phyloP scores from a whole-genome alignment of 2,329 filamentous ascomycete species.

The Pestalotiopsis sp. region DNA sequence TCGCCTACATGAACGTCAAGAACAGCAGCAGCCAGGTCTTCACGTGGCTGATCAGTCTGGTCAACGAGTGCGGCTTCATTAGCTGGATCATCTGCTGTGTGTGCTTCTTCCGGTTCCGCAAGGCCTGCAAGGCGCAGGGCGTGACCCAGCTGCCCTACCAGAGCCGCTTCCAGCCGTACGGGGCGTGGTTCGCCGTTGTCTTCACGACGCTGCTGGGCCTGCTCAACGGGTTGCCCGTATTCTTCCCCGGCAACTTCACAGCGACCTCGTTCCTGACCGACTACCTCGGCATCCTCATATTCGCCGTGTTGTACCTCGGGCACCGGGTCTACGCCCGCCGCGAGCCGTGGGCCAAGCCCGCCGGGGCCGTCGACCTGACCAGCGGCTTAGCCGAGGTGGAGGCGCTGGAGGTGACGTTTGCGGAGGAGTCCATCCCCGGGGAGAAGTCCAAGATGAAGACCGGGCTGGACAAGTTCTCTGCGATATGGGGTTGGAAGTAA shows the following conservation, averaged over 20 bases:
- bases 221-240: constrained; percentile 66
- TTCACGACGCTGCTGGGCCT: constrained; percentile 55
- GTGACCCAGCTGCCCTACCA: constrained; percentile 51
- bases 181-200: constrained; percentile 53
- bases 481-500: background rate
- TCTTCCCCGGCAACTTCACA: constrained; percentile 60
- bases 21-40: constrained; percentile 61
- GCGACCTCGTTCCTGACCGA: constrained; percentile 60
- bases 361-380: background rate
- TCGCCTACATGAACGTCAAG: constrained; percentile 66
- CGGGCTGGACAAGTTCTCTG: background rate
- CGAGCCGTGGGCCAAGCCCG: constrained; percentile 47
- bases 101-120: constrained; percentile 60
- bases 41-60: constrained; percentile 60
- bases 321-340: constrained; percentile 36
- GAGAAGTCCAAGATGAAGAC: background rate
- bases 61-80: constrained; percentile 52
- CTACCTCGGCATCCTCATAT: constrained; percentile 67
- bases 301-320: constrained; percentile 54
- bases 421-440: background rate
- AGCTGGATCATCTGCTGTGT: constrained; percentile 57
- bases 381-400: background rate
- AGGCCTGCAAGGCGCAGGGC: constrained; percentile 45
- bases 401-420: background rate
- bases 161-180: constrained; percentile 57